Percentiles rank a stretch among this genome's conserved stretches.
Evolutionary conservation across 1,284 basidiomycete species (phyloP).

Genomic region (Sanghuangporus sanghuang): DNA sequence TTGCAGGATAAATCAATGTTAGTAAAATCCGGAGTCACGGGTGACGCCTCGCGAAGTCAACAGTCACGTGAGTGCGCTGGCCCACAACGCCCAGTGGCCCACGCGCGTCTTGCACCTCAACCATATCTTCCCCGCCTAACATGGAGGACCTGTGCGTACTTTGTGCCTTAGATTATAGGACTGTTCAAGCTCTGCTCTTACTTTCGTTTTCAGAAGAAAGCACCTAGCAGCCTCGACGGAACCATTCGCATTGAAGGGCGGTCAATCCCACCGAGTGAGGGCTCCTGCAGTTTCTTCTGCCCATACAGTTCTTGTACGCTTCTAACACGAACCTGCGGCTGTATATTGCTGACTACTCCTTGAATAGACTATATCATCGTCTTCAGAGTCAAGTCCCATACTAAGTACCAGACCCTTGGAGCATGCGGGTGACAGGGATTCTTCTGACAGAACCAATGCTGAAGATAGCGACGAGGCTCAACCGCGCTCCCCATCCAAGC

Average conservation of each 20-base stretch:
- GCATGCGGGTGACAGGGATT: not conserved
- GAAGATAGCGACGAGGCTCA: not conserved
- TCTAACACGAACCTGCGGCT: not conserved
- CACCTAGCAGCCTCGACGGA: conserved; percentile 1
- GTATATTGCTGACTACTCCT: not conserved
- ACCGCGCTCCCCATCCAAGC: not conserved
- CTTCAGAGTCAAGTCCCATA: conserved; percentile 14
- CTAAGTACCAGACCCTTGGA: not conserved
- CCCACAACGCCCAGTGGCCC: too few relatives aligned
- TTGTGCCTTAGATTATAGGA: too few relatives aligned
- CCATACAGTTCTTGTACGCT: conserved; percentile 10
- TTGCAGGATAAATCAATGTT: too few relatives aligned
- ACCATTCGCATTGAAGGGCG: conserved; percentile 4
- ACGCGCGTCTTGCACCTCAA: too few relatives aligned
- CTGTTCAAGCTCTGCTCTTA: too few relatives aligned
- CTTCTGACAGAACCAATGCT: too few relatives aligned
- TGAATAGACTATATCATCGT: conserved; percentile 13
- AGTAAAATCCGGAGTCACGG: too few relatives aligned
- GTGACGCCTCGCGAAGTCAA: too few relatives aligned
- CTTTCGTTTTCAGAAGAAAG: not conserved
- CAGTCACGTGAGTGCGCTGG: too few relatives aligned
- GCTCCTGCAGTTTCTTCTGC: not conserved
- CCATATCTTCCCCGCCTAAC: too few relatives aligned
- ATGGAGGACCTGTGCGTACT: too few relatives aligned
- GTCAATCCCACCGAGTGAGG: not conserved